Percentiles rank a stretch among this genome's conserved stretches.
These are phyloP conservation scores for Grosmannia huntii DNA, from an alignment of 2,329 filamentous ascomycete genomes.

Conservation along the genomic window DNA sequence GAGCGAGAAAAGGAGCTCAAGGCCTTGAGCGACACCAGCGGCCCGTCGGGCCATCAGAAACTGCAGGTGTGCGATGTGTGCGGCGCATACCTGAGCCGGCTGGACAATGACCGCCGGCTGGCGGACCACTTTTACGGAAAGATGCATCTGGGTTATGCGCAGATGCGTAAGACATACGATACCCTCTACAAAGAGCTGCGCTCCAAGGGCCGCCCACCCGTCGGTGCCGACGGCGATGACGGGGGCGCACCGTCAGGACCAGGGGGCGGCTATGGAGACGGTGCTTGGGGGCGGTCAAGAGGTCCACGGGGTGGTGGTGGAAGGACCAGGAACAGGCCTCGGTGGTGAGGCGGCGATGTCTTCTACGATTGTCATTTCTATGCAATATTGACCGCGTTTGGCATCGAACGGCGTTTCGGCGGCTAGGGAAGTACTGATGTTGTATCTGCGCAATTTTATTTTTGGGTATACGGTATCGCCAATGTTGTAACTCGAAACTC, in stretches of 20 bases:
- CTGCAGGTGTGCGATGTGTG: slow-evolving; percentile 98
- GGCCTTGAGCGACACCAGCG: slow-evolving; percentile 78
- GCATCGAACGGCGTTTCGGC: not conserved
- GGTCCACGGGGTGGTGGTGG: slow-evolving; percentile 41
- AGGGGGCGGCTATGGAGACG: slow-evolving; percentile 26
- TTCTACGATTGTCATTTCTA: not conserved
- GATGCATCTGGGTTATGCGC: slow-evolving; percentile 96
- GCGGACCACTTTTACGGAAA: slow-evolving; percentile 99
- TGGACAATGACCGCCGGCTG: slow-evolving; percentile 87
- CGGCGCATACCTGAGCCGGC: slow-evolving; percentile 78
- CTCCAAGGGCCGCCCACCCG: slow-evolving; percentile 23
- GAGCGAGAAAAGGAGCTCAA: slow-evolving; percentile 83
- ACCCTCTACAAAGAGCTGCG: slow-evolving; percentile 78
- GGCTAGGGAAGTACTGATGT: not conserved
- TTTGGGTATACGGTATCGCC: not conserved
- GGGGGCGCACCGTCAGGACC: slow-evolving; percentile 9
- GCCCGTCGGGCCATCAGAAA: slow-evolving; percentile 92
- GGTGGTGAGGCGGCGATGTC: slow-evolving; percentile 24
- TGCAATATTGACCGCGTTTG: not conserved
- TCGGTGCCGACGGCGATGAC: slow-evolving; percentile 30
- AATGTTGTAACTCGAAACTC: not conserved
- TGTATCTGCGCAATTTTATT: not conserved
- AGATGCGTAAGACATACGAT: slow-evolving; percentile 92
- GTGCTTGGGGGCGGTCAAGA: slow-evolving; percentile 27
- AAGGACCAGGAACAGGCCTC: slow-evolving; percentile 37